Evolutionary conservation across 148 eudicot genomes (phyloP).

Genomic region (Salicornia ramosissima): DNA sequence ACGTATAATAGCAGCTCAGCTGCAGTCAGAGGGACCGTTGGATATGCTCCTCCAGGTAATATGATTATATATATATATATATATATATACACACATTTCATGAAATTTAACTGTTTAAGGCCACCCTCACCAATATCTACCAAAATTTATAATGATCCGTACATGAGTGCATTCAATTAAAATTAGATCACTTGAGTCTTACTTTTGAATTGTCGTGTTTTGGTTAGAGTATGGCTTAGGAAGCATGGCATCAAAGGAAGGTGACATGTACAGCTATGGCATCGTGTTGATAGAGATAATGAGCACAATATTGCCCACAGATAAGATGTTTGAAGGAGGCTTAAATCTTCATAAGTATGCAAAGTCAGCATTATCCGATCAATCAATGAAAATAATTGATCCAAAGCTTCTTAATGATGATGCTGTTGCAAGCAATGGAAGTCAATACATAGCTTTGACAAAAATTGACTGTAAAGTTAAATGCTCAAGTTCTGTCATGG

Average conservation of each 20-base stretch:
- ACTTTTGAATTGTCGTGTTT: neutral
- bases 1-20: slow-evolving; percentile 17
- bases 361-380: slow-evolving; percentile 10
- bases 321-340: neutral
- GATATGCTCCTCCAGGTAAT: slow-evolving; percentile 30
- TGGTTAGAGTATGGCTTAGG: slow-evolving; percentile 10
- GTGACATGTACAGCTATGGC: neutral
- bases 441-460: neutral
- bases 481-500: slow-evolving; percentile 11
- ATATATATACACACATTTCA: neutral
- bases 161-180: neutral
- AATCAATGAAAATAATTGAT: slow-evolving; percentile 2
- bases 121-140: neutral
- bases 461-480: neutral
- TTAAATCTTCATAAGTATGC: slow-evolving; percentile 10
- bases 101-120: neutral
- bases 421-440: neutral
- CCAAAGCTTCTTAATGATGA: slow-evolving; percentile 9
- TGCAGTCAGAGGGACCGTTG: slow-evolving; percentile 25
- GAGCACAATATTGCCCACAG: neutral
- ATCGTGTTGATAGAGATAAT: slow-evolving; percentile 10
- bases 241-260: neutral
- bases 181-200: neutral
- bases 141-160: neutral
- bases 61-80: neutral